Evolutionary conservation across 1,284 basidiomycete species (phyloP).

Genomic region (Sanghuangporus weigelae): DNA sequence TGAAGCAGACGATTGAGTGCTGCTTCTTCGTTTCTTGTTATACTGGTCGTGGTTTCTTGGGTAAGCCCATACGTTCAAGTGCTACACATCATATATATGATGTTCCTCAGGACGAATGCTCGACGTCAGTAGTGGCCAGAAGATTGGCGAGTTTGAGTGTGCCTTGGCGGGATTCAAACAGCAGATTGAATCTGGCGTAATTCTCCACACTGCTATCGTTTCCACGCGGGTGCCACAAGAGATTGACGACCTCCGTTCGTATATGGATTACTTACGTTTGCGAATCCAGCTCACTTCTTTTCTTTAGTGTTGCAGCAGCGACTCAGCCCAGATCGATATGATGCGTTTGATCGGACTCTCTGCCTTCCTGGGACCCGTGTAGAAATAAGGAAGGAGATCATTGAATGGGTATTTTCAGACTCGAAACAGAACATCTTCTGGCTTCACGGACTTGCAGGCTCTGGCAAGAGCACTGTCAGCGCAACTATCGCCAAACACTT

Average conservation of each 20-base stretch:
- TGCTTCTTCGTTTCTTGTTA: not conserved
- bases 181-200: not conserved
- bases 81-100: not conserved
- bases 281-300: not conserved
- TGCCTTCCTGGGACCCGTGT: not conserved
- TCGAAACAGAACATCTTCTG: not conserved
- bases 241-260: not conserved
- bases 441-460: conserved; percentile 7
- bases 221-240: not conserved
- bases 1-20: not conserved
- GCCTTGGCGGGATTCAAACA: not conserved
- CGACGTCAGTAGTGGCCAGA: not conserved
- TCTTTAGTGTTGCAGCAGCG: not conserved
- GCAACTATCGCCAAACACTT: conserved; percentile 20
- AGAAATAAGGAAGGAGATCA: not conserved
- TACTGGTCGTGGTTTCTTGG: not conserved
- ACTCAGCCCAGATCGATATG: not conserved
- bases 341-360: not conserved
- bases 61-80: not conserved
- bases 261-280: not conserved
- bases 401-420: not conserved
- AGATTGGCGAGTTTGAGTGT: not conserved
- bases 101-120: not conserved
- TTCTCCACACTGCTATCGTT: not conserved
- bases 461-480: conserved; percentile 24